Percentiles rank a stretch among this genome's conserved stretches.
These are phyloP conservation scores for Castanospermum australe DNA, from an alignment of 306 rosid species.

Conservation along the genomic window DNA sequence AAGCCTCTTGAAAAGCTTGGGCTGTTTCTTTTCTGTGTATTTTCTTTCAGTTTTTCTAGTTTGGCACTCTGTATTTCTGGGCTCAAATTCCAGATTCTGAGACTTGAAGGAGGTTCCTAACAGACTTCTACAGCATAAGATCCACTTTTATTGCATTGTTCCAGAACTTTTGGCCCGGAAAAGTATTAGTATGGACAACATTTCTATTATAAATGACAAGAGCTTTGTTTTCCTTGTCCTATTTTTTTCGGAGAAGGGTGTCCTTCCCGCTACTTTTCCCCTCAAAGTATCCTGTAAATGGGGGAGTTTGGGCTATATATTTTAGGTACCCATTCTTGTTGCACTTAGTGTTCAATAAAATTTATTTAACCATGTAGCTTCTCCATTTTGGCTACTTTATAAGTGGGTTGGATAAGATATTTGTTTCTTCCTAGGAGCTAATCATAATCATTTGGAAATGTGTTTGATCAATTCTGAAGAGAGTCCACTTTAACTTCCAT, in stretches of 20 bases:
- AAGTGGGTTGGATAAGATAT: neutral
- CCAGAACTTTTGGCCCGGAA: too few relatives aligned
- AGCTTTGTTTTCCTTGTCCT: neutral
- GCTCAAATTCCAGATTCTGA: too few relatives aligned
- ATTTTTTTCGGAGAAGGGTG: neutral
- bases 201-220: neutral
- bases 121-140: neutral
- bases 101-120: too few relatives aligned
- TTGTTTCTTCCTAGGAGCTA: neutral
- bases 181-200: neutral
- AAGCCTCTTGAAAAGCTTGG: too few relatives aligned
- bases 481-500: neutral
- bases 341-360: neutral
- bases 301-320: neutral
- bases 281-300: neutral
- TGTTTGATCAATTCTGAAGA: neutral
- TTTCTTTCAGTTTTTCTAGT: too few relatives aligned
- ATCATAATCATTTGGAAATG: neutral
- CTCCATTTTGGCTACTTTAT: neutral
- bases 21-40: too few relatives aligned
- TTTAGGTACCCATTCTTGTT: neutral
- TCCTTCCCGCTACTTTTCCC: neutral
- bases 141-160: too few relatives aligned
- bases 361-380: neutral
- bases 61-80: too few relatives aligned